Evolutionary conservation across 805 yeast genomes (phyloP), one percentile per base, ranked within the genome.

Genomic region (Yamadazyma phyllophila): DNA sequence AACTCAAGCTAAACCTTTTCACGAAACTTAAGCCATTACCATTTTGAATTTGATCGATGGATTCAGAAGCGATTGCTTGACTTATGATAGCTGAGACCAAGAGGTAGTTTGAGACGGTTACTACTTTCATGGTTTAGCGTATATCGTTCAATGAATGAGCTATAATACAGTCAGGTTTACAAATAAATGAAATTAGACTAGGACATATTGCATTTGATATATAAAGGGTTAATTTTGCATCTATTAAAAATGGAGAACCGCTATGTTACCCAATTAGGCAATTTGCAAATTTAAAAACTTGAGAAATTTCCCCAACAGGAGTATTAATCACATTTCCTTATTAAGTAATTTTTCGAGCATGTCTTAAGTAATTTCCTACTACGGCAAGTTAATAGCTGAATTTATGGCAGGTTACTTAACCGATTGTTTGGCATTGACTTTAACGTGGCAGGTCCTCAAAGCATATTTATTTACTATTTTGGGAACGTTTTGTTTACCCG

Each of bases 11-110:
- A 36, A 49, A 48, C 42, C 57, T 52, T 39, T 52, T 54, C n/a
- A 44, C 40, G 29, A 50, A 45, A 16, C 33, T 43, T 9, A 36
- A 20, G 26, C 47, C 30, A 31, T 17, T 30, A 13, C 38, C 50
- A n/a, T 24, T 20, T 20, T 20, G 24, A 20, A 4, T 8, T 15
- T 37, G 29, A 17, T 26, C 41, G 29, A 37, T 30, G 11, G 40
- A 16, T 14, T 48, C 51, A 17, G 36, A 13, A 27, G 49, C 57
- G n/a, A 45, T 36, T 13, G 46, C 56, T 29, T 46, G 54, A 32
- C 56, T 61, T 36, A 60, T 48, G n/a, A 60, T 58, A 24, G 62
- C 46, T 33, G 59, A 53, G 36, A 55, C 50, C 57, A 62, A 56
- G 37, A 60, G 50, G 43, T 56, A 55, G 49, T 50, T 55, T 42